Base-by-base conservation (phyloP, 2,329 filamentous ascomycete species). In the Beauveria medogensis region DNA sequence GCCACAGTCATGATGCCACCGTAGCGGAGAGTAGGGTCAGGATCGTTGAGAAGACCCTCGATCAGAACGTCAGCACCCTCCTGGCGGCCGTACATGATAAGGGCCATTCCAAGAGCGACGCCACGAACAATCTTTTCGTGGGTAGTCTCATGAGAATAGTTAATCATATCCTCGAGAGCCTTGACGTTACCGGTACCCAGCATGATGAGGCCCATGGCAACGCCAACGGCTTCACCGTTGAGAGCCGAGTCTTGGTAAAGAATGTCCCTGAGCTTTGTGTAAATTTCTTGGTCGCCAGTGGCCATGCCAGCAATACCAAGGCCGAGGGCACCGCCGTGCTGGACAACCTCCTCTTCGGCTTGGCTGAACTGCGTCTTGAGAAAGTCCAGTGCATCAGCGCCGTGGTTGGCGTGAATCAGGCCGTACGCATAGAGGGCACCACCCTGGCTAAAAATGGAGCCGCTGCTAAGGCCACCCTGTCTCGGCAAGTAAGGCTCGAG, bases 1-100 rank as follows among this genome's bases (percentile, higher is more conserved):
- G 94, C 94, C 62, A 99, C 91, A n/a, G 94, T 96, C 86, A 99
- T 91, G 74, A 99, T 96, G 79, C 94, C 94, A 72, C 94, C 94
- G 68, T 99, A 99, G 66, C 94, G 87, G 63, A 99, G 81, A 8
- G 91, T 93, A 67, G 94, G 91, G 71, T 99, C 93, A 1, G 94
- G 90, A 68, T 99, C 94, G 65, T 91, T 92, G 41, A 99, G 82
- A 2, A 99, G 86, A 53, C 91, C 92, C 70, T 96, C 93, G 66
- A 99, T 95, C 68, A 97, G 84, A 70, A 94, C 90, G 74, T 99
- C 94, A 14, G 94, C 94, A 65, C 89, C 89, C 75, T 99, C 94
- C 76, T 97, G 92, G 63, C 92, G 89, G 53, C 89, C 92, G 69
- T 94, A 99, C 93, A 97, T 97, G 78, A 99, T 96, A 63, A 99